Conservation (phyloP, 306 rosid genomes). For the Clitoria ternatea region DNA sequence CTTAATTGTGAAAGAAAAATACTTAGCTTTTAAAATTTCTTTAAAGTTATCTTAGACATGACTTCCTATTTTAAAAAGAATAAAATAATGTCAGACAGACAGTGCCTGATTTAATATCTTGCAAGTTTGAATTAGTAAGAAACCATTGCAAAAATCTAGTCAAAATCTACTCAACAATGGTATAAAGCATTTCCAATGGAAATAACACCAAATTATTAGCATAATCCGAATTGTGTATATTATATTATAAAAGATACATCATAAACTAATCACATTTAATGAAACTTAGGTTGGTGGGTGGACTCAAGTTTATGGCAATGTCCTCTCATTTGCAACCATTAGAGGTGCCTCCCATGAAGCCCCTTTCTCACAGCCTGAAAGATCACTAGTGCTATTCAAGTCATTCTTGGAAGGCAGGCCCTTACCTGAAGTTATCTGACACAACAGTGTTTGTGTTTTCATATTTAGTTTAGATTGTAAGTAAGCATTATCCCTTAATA, state of each 20-base stretch:
- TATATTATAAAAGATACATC: no score
- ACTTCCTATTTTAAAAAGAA: not conserved
- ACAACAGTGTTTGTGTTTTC: slow-evolving; percentile 9
- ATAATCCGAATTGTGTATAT: not conserved
- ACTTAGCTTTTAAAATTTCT: not conserved
- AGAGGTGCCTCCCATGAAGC: slow-evolving; percentile 98
- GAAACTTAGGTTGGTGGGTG: slow-evolving; percentile 93
- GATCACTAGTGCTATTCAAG: slow-evolving; percentile 82
- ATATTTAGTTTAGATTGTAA: slow-evolving; percentile 40
- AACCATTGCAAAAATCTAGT: not conserved
- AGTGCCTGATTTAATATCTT: not conserved
- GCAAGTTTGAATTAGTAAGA: not conserved
- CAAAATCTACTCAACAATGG: no score
- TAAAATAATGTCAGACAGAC: not conserved
- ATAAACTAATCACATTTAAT: slow-evolving; percentile 12
- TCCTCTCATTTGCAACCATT: slow-evolving; percentile 86
- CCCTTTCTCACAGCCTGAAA: slow-evolving; percentile 95
- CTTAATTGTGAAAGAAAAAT: not conserved
- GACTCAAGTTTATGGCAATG: slow-evolving; percentile 92
- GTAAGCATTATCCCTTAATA: slow-evolving; percentile 28
- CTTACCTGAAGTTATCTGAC: slow-evolving; percentile 68
- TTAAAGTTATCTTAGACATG: not conserved
- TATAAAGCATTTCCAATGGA: not conserved
- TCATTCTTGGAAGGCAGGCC: slow-evolving; percentile 71
- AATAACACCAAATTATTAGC: not conserved